Evolutionary conservation across 2,329 filamentous ascomycete species (phyloP).

Genomic region (Trichoderma koningii): DNA sequence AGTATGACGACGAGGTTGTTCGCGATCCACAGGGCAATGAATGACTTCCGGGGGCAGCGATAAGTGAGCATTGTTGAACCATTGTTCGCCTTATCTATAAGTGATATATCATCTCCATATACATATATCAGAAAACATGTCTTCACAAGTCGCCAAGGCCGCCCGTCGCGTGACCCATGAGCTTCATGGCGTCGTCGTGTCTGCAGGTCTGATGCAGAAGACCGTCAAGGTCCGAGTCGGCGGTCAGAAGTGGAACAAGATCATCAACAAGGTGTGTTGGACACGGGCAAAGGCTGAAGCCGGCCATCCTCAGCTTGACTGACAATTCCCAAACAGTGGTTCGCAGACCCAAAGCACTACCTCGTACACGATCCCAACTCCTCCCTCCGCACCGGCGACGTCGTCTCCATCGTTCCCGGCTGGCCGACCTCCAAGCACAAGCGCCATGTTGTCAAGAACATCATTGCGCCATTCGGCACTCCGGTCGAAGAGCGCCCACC

Average conservation of each 20-base stretch:
- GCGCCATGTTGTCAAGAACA: conserved; percentile 72
- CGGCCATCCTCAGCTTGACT: not conserved
- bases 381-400: conserved; percentile 72
- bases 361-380: conserved; percentile 78
- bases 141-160: conserved; percentile 45
- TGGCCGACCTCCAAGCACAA: conserved; percentile 67
- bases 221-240: conserved; percentile 78
- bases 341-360: conserved; percentile 63
- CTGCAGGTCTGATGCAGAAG: conserved; percentile 74
- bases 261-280: conserved; percentile 66
- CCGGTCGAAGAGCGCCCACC: conserved; percentile 65
- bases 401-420: conserved; percentile 69
- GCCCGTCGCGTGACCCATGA: conserved; percentile 52
- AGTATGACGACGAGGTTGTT: not conserved
- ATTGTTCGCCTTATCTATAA: not conserved
- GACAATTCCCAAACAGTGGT: conserved; percentile 47
- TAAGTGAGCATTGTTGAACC: not conserved
- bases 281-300: not conserved
- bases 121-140: conserved; percentile 37
- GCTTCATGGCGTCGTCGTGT: conserved; percentile 71
- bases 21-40: conserved; percentile 1
- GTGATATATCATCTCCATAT: not conserved
- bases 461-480: conserved; percentile 68
- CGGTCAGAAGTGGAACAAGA: conserved; percentile 69
- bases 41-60: not conserved